phyloP scores from a whole-genome alignment of 345 rosid species.

The Hibiscus syriacus region DNA sequence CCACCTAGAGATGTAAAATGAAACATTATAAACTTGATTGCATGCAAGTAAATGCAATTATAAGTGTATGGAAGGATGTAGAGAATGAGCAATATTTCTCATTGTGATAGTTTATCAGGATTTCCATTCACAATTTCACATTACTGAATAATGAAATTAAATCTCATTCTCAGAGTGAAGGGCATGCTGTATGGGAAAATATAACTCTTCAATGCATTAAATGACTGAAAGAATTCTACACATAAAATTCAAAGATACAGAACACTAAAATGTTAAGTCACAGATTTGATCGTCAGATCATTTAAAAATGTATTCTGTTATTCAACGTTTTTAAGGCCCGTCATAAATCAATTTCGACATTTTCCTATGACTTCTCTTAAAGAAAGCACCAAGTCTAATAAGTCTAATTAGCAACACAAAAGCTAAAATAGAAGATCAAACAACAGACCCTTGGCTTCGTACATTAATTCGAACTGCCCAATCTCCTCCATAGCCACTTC shows the following conservation, averaged over 20 bases:
- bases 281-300: not conserved
- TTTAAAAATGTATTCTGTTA: not conserved
- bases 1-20: conserved; percentile 27
- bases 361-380: not conserved
- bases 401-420: not conserved
- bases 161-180: not conserved
- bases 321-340: not conserved
- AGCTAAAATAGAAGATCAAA: conserved; percentile 9
- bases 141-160: not conserved
- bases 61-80: not conserved
- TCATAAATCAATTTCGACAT: not conserved
- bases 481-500: conserved; percentile 92
- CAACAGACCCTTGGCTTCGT: conserved; percentile 38
- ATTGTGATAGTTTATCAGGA: not conserved
- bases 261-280: not conserved
- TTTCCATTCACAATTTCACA: conserved; percentile 1
- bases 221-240: not conserved
- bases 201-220: not conserved
- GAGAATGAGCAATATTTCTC: not conserved
- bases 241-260: no score
- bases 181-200: not conserved
- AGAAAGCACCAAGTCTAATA: not conserved
- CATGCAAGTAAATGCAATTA: not conserved
- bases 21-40: not conserved
- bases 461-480: conserved; percentile 72